These are phyloP conservation scores for Escovopsis sp. DNA, from an alignment of 2,329 filamentous ascomycete species.

Conservation along the genomic window DNA sequence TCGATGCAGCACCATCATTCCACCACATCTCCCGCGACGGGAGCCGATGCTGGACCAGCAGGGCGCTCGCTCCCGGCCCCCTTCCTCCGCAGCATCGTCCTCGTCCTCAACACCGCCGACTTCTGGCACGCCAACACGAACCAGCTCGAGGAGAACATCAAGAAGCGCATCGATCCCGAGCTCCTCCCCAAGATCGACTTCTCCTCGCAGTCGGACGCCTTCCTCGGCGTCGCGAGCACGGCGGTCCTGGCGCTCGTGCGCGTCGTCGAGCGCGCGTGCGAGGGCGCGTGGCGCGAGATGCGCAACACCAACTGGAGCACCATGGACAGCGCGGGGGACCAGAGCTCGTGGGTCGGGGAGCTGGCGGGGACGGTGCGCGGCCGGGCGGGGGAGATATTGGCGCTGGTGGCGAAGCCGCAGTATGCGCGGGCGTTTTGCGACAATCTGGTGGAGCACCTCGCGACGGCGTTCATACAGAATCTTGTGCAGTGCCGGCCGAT, in stretches of 20 bases:
- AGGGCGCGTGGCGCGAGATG: slow-evolving; percentile 92
- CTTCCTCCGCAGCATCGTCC: slow-evolving; percentile 57
- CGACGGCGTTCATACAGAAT: slow-evolving; percentile 63
- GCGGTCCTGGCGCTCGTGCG: slow-evolving; percentile 73
- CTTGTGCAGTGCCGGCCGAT: slow-evolving; percentile 83
- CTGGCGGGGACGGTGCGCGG: slow-evolving; percentile 58
- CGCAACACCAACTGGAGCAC: slow-evolving; percentile 88
- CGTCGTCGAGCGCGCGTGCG: slow-evolving; percentile 66
- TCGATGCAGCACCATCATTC: too few relatives aligned
- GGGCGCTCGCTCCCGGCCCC: too few relatives aligned
- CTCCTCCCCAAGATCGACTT: slow-evolving; percentile 66
- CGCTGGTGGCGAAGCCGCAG: slow-evolving; percentile 71
- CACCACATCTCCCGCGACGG: too few relatives aligned
- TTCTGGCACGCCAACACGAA: slow-evolving; percentile 92
- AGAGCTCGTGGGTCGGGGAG: slow-evolving; percentile 81
- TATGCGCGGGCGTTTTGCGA: slow-evolving; percentile 92
- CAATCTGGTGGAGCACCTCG: slow-evolving; percentile 80
- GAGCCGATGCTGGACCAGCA: too few relatives aligned
- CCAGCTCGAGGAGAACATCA: slow-evolving; percentile 89
- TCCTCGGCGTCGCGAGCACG: slow-evolving; percentile 85
- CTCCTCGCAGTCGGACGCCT: slow-evolving; percentile 84
- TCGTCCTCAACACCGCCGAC: slow-evolving; percentile 91
- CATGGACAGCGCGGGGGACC: slow-evolving; percentile 84
- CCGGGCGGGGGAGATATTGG: slow-evolving; percentile 59
- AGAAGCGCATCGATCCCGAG: slow-evolving; percentile 71